Base-by-base conservation (phyloP, 1,284 basidiomycete genomes). In the Uromyces viciae-fabae region DNA sequence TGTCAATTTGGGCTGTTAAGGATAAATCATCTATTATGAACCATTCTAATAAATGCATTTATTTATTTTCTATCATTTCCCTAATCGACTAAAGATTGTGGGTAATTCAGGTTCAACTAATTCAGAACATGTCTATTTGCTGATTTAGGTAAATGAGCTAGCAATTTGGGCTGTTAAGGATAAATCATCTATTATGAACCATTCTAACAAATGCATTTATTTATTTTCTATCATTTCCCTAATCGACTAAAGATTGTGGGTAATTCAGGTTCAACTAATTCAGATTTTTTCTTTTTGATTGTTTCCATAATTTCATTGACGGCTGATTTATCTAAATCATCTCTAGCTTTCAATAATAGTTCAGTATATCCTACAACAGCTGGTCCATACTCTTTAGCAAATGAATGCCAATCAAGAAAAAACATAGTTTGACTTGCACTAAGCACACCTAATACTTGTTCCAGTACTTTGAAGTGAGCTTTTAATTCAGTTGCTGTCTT, bases 231-330 rank as follows among this genome's bases (percentile, higher is more conserved):
- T 75, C 40, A 81, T 81, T 79, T 80, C 52, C 82, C 82, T 19
- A 83, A 68, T 25, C 82, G 82, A 49, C 78, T 83, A 72, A 83
- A 83, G n/a, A 83, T 83, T 22, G 82, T 82, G 17, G 82, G 82
- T n/a, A 82, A 66, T 71, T 83, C 82, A 9, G 82, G 82, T 60
- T 83, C 82, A 25, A 79, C 75, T 43, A 82, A 74, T 42, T 82
- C 79, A 19, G 78, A 46, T 64, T 82, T 82, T n/a, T 96, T 98
- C 74, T 94, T 90, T 86, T 92, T 93, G 82, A 98, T 89, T 81
- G 92, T 94, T 43, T 98, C 96, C 93, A 98, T 97, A 72, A 97
- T 92, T 78, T 97, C 94, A 83, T 88, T 91, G n/a, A 92, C 92
- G 15, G 91, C 90, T 0, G 91, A 90, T 52, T 94, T 90, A 86